Evolutionary conservation across 2,329 filamentous ascomycete genomes (phyloP).

Genomic region (Alternaria arborescens): DNA sequence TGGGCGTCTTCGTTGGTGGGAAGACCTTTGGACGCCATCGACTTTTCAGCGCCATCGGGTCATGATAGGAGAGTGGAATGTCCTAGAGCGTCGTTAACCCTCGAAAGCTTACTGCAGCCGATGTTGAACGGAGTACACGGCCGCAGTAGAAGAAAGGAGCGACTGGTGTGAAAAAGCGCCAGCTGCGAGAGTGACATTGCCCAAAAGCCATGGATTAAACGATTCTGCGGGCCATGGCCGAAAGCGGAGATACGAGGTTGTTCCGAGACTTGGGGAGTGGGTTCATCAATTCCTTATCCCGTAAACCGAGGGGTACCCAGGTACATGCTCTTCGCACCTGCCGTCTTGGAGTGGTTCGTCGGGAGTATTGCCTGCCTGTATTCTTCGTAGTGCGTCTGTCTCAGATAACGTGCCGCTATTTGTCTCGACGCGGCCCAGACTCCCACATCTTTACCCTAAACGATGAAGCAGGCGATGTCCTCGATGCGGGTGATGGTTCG

Average conservation of each 20-base stretch:
- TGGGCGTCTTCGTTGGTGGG: slow-evolving; percentile 31
- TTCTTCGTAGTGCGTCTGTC: slow-evolving; percentile 21
- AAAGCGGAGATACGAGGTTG: slow-evolving; percentile 32
- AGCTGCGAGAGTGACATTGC: slow-evolving; percentile 1
- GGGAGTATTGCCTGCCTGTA: slow-evolving; percentile 24
- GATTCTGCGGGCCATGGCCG: slow-evolving; percentile 23
- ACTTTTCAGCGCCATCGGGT: slow-evolving; percentile 35
- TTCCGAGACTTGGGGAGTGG: slow-evolving; percentile 24
- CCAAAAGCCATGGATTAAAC: background rate
- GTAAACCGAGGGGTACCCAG: slow-evolving; percentile 32
- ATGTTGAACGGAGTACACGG: background rate
- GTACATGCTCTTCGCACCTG: slow-evolving; percentile 35
- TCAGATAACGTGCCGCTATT: slow-evolving; percentile 31
- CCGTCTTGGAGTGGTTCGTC: slow-evolving; percentile 34
- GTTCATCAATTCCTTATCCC: slow-evolving; percentile 25
- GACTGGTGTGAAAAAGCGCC: background rate
- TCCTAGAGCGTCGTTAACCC: slow-evolving; percentile 8
- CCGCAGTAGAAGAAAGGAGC: background rate
- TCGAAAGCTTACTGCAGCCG: slow-evolving; percentile 12
- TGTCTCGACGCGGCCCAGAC: slow-evolving; percentile 17
- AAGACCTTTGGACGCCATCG: slow-evolving; percentile 30
- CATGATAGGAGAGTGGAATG: slow-evolving; percentile 20
- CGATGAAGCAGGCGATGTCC: slow-evolving; percentile 30
- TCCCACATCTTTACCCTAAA: slow-evolving; percentile 19
- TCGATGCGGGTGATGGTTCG: slow-evolving; percentile 44